These are phyloP conservation scores for Rhizophora mangle DNA, from an alignment of 345 rosid species.

Conservation along the genomic window DNA sequence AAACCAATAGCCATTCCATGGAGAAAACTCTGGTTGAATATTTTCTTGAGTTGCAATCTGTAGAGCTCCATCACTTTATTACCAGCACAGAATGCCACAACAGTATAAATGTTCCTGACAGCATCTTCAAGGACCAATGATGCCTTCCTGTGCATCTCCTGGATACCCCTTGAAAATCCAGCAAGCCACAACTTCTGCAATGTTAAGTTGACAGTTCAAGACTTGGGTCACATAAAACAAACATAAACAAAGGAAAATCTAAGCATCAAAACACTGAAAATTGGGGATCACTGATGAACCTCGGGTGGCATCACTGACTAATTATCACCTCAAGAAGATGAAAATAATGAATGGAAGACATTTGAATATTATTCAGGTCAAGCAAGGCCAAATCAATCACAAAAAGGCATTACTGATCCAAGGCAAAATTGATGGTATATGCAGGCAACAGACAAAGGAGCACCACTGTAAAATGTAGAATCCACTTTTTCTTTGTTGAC, in stretches of 20 bases:
- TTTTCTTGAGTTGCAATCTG: constrained; percentile 72
- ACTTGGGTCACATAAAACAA: background rate
- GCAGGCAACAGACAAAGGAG: background rate
- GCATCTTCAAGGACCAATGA: constrained; percentile 99
- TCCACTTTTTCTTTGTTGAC: background rate
- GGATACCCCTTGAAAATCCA: constrained; percentile 98
- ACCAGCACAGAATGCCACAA: constrained; percentile 99
- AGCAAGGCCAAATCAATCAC: too few species aligned
- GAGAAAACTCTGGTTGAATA: constrained; percentile 78
- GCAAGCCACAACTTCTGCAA: constrained; percentile 99
- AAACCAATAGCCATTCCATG: constrained; percentile 96
- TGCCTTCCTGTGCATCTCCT: constrained; percentile 99
- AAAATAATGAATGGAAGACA: too few species aligned
- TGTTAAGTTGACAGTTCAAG: constrained; percentile 18
- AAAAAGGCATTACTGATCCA: background rate
- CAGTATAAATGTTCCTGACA: constrained; percentile 96
- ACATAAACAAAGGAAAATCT: background rate
- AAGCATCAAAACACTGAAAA: background rate
- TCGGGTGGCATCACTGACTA: too few species aligned
- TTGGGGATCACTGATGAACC: background rate
- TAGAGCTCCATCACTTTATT: constrained; percentile 99
- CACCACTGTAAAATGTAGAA: background rate
- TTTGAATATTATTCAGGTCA: too few species aligned
- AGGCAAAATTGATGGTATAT: background rate
- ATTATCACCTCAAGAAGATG: too few species aligned